phyloP scores from a whole-genome alignment of 768 basidiomycete species.

The Suillus luteus region DNA sequence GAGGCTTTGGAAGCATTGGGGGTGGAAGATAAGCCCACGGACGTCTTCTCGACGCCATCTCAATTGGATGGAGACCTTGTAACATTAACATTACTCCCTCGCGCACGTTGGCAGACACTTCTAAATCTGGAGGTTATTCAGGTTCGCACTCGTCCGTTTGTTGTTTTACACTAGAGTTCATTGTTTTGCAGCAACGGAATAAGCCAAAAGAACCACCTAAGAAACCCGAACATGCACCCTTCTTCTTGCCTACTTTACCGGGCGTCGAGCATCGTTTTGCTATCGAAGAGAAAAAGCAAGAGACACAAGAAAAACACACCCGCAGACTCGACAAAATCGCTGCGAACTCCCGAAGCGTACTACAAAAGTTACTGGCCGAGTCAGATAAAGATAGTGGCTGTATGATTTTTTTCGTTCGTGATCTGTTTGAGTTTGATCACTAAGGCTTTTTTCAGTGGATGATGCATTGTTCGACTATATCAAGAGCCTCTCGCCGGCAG shows the following conservation, averaged over 20 bases:
- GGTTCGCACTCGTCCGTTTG: slow-evolving; percentile 39
- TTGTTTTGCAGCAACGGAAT: slow-evolving; percentile 73
- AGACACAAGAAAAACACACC: slow-evolving; percentile 43
- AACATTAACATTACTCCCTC: slow-evolving; percentile 88
- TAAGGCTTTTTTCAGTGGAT: slow-evolving; percentile 44
- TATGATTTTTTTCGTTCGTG: slow-evolving; percentile 42
- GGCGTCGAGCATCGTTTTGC: slow-evolving; percentile 87
- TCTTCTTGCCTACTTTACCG: slow-evolving; percentile 92
- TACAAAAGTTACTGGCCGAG: slow-evolving; percentile 61
- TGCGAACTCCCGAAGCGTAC: slow-evolving; percentile 62
- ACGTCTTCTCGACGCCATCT: slow-evolving; percentile 83
- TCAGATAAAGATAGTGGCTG: slow-evolving; percentile 65
- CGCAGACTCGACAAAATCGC: slow-evolving; percentile 55
- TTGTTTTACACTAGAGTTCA: slow-evolving; percentile 1
- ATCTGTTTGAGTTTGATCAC: slow-evolving; percentile 12
- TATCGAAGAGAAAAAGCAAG: slow-evolving; percentile 43
- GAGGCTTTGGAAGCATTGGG: slow-evolving; percentile 69
- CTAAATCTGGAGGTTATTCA: slow-evolving; percentile 94
- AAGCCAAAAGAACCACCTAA: slow-evolving; percentile 97
- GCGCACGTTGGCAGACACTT: slow-evolving; percentile 95
- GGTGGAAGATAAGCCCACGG: slow-evolving; percentile 58
- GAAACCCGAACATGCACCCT: slow-evolving; percentile 92
- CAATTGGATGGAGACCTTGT: slow-evolving; percentile 90
- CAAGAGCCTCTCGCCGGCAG: slow-evolving; percentile 87
- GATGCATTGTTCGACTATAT: slow-evolving; percentile 82